Base-by-base conservation (phyloP, 1,284 basidiomycete species). In the Neolentinus lepideus region DNA sequence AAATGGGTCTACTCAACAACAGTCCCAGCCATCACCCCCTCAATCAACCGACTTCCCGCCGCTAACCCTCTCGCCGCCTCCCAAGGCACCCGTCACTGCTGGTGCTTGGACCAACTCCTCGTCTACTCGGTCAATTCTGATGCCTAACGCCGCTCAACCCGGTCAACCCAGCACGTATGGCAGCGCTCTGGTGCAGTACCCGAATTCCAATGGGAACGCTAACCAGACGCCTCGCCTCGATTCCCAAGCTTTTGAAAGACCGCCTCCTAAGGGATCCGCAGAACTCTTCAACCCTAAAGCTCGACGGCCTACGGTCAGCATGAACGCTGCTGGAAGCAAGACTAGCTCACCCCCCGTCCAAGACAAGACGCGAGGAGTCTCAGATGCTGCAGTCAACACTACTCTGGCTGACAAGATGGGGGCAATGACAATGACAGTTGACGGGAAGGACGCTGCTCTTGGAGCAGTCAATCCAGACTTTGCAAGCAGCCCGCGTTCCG, bases 11-110 rank as follows among this genome's bases (percentile, higher is more conserved):
- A 60, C 51, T 55, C 56, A 71, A 64, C 62, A 74, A 69, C 61
- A 67, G 65, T 55, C 68, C 48, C 65, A 73, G 1, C 75, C 78
- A 50, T 67, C 72, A 1, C 65, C 73, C 16, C 72, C 82, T 36
- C 84, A 85, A 53, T 68, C 84, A 6, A 81, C 74, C 0, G 88
- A 90, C 67, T 90, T 90, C 63, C 88, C 88, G 4, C 88, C 87
- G 3, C 70, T 90, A 31, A 67, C 64, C n/a, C 63, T 62, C 19
- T 64, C 70, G 21, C 80, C 84, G 65, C 83, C 78, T 62, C 74
- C 79, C 26, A 56, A 62, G 12, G 61, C 69, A 12, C 78, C 81
- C 2, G 70, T 73, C 1, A 76, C 76, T 2, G 73, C 75, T 29
- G 84, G 85, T 29, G 86, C 83, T 25, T 89, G 87, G 87, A 81